Evolutionary conservation across 2,329 filamentous ascomycete genomes (phyloP), one percentile per base, ranked within the genome.

Genomic region (Apiospora saccharicola): DNA sequence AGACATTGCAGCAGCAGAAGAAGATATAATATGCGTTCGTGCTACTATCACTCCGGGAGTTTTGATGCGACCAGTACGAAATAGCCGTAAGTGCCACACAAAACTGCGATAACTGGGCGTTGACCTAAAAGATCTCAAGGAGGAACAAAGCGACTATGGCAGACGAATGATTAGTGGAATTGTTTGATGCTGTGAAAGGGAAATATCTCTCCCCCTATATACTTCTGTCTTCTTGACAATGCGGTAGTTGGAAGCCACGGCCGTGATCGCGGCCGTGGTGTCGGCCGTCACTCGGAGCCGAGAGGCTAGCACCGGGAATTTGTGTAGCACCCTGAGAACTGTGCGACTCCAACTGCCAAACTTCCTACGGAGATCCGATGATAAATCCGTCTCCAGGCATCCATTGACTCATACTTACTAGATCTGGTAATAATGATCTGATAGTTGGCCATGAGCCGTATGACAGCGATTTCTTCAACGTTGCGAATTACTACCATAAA

Each of bases 111-210:
- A 64, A 41, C 19, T 41, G 57, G 30, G 57, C 1, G n/a, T 4
- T 41, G 5, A 7, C 3, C 22, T 5, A n/a, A 2, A 0, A n/a
- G 14, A 1, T n/a, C 8, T 19, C 1, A 16, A 30, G 1, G 16
- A 22, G 34, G 22, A 22, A 61, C 14, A 7, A n/a, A 1, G 10
- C 22, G 14, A 12, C 16, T 2, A 10, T 61, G 16, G 3, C 4
- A 37, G 16, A 37, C 14, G 8, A 12, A 24, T 14, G 10, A 14
- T 5, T n/a, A 4, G 10, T 41, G 10, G 14, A n/a, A 2, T 14
- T 12, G 5, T 3, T 30, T 64, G 6, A 13, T 19, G 1, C 41
- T 14, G 19, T 1, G 19, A 14, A 19, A 24, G 34, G 19, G 10
- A 41, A 13, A 41, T 6, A 12, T 2, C n/a, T 19, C 26, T 64